These are phyloP conservation scores for Retiboletus flavoniger DNA, from an alignment of 1,284 basidiomycete species.

Conservation along the genomic window DNA sequence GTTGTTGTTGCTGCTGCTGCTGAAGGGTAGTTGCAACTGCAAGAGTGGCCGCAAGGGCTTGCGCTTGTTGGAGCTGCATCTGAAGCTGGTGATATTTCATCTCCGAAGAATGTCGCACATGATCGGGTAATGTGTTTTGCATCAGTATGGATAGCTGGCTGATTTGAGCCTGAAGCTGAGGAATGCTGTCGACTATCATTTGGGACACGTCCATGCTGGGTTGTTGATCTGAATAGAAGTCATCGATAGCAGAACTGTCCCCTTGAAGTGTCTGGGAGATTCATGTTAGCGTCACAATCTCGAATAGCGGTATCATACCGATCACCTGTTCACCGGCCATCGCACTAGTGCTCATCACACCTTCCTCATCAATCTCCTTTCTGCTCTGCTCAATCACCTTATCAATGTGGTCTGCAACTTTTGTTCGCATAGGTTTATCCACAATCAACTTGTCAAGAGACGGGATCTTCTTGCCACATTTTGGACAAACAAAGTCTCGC, in stretches of 20 bases:
- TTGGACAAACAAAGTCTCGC: slow-evolving; percentile 89
- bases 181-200: slow-evolving; percentile 68
- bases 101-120: slow-evolving; percentile 74
- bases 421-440: slow-evolving; percentile 77
- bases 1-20: slow-evolving; percentile 46
- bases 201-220: slow-evolving; percentile 66
- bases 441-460: slow-evolving; percentile 80
- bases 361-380: slow-evolving; percentile 60
- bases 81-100: slow-evolving; percentile 75
- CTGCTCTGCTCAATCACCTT: slow-evolving; percentile 81
- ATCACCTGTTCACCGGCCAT: slow-evolving; percentile 27
- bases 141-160: slow-evolving; percentile 72
- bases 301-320: neutral
- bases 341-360: slow-evolving; percentile 14
- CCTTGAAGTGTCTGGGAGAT: slow-evolving; percentile 16
- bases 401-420: slow-evolving; percentile 79
- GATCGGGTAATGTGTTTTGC: slow-evolving; percentile 68
- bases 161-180: slow-evolving; percentile 77
- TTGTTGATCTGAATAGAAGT: slow-evolving; percentile 65
- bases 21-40: slow-evolving; percentile 51
- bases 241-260: slow-evolving; percentile 47
- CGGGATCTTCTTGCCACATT: slow-evolving; percentile 81
- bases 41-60: slow-evolving; percentile 61
- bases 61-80: slow-evolving; percentile 73
- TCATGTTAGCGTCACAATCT: slow-evolving; percentile 3